Conservation (phyloP, 352 stramenopile species). For the Blastocystis sp. region DNA sequence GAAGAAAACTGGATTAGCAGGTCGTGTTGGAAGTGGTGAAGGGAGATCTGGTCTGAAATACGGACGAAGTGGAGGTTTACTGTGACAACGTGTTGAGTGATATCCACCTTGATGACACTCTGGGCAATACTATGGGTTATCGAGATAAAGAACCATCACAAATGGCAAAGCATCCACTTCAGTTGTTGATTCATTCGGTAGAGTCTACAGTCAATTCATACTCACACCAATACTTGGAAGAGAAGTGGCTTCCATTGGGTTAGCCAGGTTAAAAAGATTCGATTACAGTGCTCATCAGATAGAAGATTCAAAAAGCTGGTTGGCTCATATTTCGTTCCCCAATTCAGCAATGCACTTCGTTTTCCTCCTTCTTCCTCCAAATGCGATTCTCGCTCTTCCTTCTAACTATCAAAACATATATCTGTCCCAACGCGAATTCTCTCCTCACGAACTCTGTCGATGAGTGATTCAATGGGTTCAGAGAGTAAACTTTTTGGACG, state of each 20-base stretch:
- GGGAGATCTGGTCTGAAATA: conserved; percentile 15
- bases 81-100: background rate
- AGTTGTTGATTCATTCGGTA: conserved; percentile 6
- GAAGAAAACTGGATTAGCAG: background rate
- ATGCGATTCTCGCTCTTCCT: background rate
- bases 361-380: background rate
- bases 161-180: conserved; percentile 38
- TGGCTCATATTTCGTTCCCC: background rate
- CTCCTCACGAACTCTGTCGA: conserved; percentile 28
- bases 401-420: background rate
- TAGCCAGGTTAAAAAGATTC: conserved; percentile 40
- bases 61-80: conserved; percentile 24
- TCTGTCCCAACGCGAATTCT: background rate
- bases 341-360: background rate
- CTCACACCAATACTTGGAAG: background rate
- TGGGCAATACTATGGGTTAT: conserved; percentile 8
- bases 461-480: conserved; percentile 34
- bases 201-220: background rate
- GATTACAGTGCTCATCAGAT: conserved; percentile 18
- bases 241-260: conserved; percentile 44
- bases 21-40: background rate
- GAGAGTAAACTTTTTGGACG: background rate
- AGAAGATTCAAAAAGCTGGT: conserved; percentile 20
- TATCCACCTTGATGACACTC: conserved; percentile 36
- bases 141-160: background rate